These are phyloP conservation scores for Sporothrix sp. DNA, from an alignment of 2,329 filamentous ascomycete species.

Conservation along the genomic window DNA sequence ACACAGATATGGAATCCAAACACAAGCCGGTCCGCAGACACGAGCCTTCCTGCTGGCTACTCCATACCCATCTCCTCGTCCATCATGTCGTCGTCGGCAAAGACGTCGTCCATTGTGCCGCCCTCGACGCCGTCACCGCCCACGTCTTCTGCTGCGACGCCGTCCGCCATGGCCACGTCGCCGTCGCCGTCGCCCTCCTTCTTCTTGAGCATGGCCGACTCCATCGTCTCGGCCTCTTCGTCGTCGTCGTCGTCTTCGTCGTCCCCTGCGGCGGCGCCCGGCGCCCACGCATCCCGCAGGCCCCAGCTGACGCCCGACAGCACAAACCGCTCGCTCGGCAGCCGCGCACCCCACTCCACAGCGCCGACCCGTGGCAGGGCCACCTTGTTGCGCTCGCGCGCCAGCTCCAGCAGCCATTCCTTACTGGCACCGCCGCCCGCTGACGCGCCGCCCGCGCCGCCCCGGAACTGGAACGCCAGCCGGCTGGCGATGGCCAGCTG, in stretches of 20 bases:
- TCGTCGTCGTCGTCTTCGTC: conserved; percentile 38
- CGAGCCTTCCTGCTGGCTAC: no score
- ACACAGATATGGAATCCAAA: conserved; percentile 4
- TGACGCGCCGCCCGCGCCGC: conserved; percentile 37
- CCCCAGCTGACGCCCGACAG: conserved; percentile 58
- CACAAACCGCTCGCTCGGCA: conserved; percentile 60
- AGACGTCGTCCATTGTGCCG: conserved; percentile 39
- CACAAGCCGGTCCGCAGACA: no score
- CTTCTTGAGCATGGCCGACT: not conserved
- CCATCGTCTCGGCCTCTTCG: conserved; percentile 21
- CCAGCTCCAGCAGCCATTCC: conserved; percentile 69
- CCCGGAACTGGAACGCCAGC: conserved; percentile 58
- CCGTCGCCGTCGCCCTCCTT: conserved; percentile 28
- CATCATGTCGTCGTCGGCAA: conserved; percentile 26
- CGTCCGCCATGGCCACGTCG: conserved; percentile 32
- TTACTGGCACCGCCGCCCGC: conserved; percentile 49
- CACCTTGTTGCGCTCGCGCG: conserved; percentile 58
- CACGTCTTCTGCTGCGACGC: conserved; percentile 42
- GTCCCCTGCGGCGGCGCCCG: conserved; percentile 32
- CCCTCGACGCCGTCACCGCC: conserved; percentile 47
- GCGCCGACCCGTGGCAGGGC: conserved; percentile 52
- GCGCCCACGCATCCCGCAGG: conserved; percentile 48
- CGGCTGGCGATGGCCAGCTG: conserved; percentile 63
- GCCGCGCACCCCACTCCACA: conserved; percentile 57
- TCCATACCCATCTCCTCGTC: conserved; percentile 30